Base-by-base conservation (phyloP, 768 basidiomycete genomes). In the Collybia sp. region DNA sequence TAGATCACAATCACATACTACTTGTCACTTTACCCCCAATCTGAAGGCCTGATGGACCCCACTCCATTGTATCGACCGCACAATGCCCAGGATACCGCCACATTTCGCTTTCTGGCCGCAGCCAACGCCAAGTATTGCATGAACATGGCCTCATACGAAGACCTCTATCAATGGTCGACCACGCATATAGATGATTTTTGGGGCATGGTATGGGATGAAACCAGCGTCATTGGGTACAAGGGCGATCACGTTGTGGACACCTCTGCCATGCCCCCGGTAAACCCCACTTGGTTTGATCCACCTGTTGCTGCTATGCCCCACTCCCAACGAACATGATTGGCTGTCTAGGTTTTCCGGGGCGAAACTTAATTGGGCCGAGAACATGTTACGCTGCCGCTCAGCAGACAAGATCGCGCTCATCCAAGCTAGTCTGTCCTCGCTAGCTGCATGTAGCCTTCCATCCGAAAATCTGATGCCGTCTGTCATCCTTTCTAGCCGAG, bases 291-390 rank as follows among this genome's bases (percentile, higher is more conserved):
- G 88, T 90, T 54, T 34, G 62, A 38, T 30, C 47, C 30, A 40
- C 44, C 33, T 37, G 35, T 37, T 37, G 35, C 10, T 37, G 4
- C 35, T 37, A 13, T 37, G 35, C 17, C 13, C 35, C 35, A 18
- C n/a, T 30, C 8, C 25, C 8, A 17, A 6, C 17, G n/a, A 30
- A 15, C 2, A 15, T 16, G 16, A 35, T 10, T 45, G 35, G 30
- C 25, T 31, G 18, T 15, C 31, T 55, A 73, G 72, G 72, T 74
- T 89, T 64, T 55, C 63, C 19, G 74, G 78, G 42, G 81, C 87
- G 3, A 69, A 63, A 30, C 62, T 90, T 39, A 89, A 89, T 58
- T 90, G 83, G 81, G 85, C 88, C 16, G 86, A 91, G 67, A 89
- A 90, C 57, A 83, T 89, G 77, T 67, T 90, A 32, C 66, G 67